Base-by-base conservation (phyloP, 768 basidiomycete genomes). In the Kwoniella dendrophila region DNA sequence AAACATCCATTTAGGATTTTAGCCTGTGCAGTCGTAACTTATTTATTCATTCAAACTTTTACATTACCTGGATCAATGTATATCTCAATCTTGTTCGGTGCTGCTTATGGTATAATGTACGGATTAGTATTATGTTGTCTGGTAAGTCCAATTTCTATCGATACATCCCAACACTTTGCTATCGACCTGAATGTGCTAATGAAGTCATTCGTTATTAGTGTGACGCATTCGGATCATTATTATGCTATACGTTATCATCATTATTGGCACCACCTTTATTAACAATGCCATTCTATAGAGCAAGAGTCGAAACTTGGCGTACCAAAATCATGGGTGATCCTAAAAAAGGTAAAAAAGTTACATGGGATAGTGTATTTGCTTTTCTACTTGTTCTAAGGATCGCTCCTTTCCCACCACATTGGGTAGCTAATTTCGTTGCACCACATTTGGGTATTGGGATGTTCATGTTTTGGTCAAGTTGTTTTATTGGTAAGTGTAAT, bases 21-120 rank as follows among this genome's bases (percentile, higher is more conserved):
- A 50, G 77, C 93, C 32, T 94, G 90, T 78, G 97, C 90, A 80
- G 86, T 92, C 62, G 85, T 84, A 51, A 89, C 90, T 1, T 97
- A 95, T 79, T 84, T 97, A 70, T 98, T 96, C 80, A 83, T 97
- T 6, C 94, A 98, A 83, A 92, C 92, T 0, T 98, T 97, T 80
- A 94, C 93, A 6, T 84, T 97, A 14, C 94, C 95, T 0, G 94
- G 94, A 0, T 95, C 92, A 43, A 95, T 98, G 93, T 98, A 98
- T 76, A 85, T 98, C 49, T 92, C 92, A 55, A 96, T 98, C 72
- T 86, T 97, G 12, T 93, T 90, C 20, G 95, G 95, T 33, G 95
- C 95, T 0, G 89, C 96, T 3, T 98, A 92, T 87, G 94, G 94
- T 38, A 87, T 95, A 29, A 80, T 90, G 2, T 81, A 86, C 11